Evolutionary conservation across 179 eudicot genomes (phyloP), one percentile per base, ranked within the genome.

Genomic region (Vitellaria paradoxa): DNA sequence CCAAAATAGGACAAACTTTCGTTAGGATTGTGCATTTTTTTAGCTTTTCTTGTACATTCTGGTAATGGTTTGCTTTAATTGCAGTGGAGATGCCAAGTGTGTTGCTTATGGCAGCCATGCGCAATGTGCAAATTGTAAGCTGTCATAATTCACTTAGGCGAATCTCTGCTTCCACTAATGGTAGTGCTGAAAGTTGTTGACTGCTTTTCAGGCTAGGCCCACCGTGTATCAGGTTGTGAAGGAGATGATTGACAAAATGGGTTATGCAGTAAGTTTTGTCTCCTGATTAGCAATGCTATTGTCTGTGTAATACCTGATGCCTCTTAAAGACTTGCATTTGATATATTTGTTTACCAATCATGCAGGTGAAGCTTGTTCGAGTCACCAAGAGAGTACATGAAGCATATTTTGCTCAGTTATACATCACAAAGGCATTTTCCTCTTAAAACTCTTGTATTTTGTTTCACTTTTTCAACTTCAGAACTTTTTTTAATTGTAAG

Each of bases 61-160:
- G 52, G 9, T 74, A 73, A 42, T 74, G 37, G 50, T 78, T 84
- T 82, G 57, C 9, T 45, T 77, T 65, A 61, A 74, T 81, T 83
- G 85, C 90, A 96, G 98, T 87, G 94, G 99, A 96, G 85, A 92
- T 91, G 91, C 96, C 96, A 9, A 96, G 98, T 83, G 90, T 90
- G 76, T 78, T 92, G 81, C 97, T 94, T 63, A 88, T 94, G 98
- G 96, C 98, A 68, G 99, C 99, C 49, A 75, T 92, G 10, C 91
- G 92, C 45, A 91, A 96, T 89, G 94, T 92, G 59, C 92, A 89
- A 80, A 89, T 91, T 79, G 99, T 96, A 78, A 72, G 72, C 63
- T 50, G 45, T 42, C 45, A 42, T 42, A 42, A 42, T 42, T 42
- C 45, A 42, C 45, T 42, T 42, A 42, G 45, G 45, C 5, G 45